phyloP scores from a whole-genome alignment of 169 alveolate species.

The Eimeria zaria region DNA sequence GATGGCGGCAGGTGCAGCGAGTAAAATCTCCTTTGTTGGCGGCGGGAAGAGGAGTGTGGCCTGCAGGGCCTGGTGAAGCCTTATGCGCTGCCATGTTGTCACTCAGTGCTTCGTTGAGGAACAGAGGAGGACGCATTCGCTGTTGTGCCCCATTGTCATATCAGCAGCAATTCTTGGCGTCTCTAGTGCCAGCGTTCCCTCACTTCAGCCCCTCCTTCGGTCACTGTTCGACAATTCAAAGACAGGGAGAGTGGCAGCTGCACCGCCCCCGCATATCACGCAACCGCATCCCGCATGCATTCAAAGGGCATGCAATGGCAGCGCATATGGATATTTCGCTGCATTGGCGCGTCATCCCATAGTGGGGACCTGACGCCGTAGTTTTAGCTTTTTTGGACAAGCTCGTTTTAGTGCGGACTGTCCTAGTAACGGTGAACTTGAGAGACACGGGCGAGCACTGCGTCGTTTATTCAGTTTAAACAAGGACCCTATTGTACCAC shows the following conservation, averaged over 20 bases:
- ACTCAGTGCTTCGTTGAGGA: neutral
- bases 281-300: neutral
- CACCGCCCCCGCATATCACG: neutral
- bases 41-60: neutral
- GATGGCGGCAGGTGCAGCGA: neutral
- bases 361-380: neutral
- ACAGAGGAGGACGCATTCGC: neutral
- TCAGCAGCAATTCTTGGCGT: neutral
- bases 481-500: neutral
- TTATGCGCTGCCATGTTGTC: neutral
- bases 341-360: neutral
- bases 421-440: neutral
- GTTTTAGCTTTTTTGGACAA: neutral
- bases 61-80: neutral
- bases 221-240: neutral
- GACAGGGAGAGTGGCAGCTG: neutral
- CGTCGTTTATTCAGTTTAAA: neutral
- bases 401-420: neutral
- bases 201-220: neutral
- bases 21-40: neutral
- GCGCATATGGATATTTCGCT: neutral
- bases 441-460: neutral
- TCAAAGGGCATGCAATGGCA: slow-evolving; percentile 1
- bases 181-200: neutral
- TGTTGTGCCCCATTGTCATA: neutral